These are phyloP conservation scores for Nepenthes mirabilis DNA, from an alignment of 148 eudicot genomes.

Conservation along the genomic window DNA sequence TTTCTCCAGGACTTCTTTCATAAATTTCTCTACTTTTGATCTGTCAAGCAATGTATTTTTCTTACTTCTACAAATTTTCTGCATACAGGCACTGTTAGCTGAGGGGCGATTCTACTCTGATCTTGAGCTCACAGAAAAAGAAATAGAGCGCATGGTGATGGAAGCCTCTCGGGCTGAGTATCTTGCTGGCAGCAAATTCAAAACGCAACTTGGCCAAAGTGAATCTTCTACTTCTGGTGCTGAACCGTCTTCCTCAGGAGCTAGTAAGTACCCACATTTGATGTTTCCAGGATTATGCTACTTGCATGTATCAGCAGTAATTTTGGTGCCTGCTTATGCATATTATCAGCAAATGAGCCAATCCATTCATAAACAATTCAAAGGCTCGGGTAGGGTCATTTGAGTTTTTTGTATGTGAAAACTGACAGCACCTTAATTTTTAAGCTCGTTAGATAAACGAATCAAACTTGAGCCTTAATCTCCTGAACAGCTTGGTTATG, in stretches of 20 bases:
- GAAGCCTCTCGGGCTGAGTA: conserved; percentile 94
- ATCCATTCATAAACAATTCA: too few relatives aligned
- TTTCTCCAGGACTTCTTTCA: too few relatives aligned
- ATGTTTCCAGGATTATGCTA: not conserved
- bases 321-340: too few relatives aligned
- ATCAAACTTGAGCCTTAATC: too few relatives aligned
- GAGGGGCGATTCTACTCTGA: conserved; percentile 96
- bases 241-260: conserved; percentile 97
- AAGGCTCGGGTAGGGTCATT: too few relatives aligned
- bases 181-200: conserved; percentile 57
- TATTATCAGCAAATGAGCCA: too few relatives aligned
- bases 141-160: conserved; percentile 98
- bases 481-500: too few relatives aligned
- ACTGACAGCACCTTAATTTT: too few relatives aligned
- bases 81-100: conserved; percentile 69
- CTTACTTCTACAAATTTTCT: conserved; percentile 2
- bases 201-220: conserved; percentile 40
- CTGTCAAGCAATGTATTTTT: not conserved
- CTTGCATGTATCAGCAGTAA: not conserved
- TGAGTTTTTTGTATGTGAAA: too few relatives aligned
- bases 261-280: conserved; percentile 46
- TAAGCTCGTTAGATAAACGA: too few relatives aligned
- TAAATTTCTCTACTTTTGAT: too few relatives aligned
- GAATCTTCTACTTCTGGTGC: conserved; percentile 86
- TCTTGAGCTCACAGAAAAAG: conserved; percentile 94